A percentile compares a stretch with the other conserved stretches of the same genome.
These are phyloP conservation scores for Tolypocladium sp. DNA, from an alignment of 2,329 filamentous ascomycete genomes.

Conservation along the genomic window DNA sequence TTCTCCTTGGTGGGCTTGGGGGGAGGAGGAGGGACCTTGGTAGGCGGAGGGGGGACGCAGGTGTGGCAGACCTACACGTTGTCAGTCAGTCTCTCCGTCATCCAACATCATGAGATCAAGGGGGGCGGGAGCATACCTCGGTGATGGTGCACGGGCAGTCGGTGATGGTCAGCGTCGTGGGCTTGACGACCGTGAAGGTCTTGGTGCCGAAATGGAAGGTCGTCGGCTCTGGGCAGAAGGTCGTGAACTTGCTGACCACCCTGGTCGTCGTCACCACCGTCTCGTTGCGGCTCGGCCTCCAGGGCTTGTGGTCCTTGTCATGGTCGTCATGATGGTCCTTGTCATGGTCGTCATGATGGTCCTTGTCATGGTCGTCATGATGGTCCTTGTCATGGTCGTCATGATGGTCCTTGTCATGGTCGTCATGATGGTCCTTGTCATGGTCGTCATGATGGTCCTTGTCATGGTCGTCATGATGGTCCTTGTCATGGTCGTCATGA, in stretches of 20 bases:
- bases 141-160: constrained; percentile 42
- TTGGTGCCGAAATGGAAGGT: constrained; percentile 39
- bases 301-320: neutral
- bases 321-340: neutral
- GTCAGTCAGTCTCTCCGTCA: neutral
- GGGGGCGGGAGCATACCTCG: constrained; percentile 17
- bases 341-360: neutral
- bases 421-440: neutral
- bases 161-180: constrained; percentile 45
- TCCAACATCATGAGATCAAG: neutral
- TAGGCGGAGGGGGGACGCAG: neutral
- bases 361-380: neutral
- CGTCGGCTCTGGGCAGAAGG: constrained; percentile 38
- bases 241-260: constrained; percentile 26
- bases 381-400: neutral
- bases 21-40: constrained; percentile 6
- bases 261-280: constrained; percentile 20
- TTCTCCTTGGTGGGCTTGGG: neutral
- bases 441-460: neutral
- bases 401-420: neutral
- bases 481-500: neutral
- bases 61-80: constrained; percentile 5
- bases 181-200: constrained; percentile 44
- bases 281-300: constrained; percentile 7
- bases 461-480: neutral